A percentile compares a stretch with the other conserved stretches of the same genome.
Conservation (phyloP, 2,329 filamentous ascomycete species). For the Apiospora arundinis region DNA sequence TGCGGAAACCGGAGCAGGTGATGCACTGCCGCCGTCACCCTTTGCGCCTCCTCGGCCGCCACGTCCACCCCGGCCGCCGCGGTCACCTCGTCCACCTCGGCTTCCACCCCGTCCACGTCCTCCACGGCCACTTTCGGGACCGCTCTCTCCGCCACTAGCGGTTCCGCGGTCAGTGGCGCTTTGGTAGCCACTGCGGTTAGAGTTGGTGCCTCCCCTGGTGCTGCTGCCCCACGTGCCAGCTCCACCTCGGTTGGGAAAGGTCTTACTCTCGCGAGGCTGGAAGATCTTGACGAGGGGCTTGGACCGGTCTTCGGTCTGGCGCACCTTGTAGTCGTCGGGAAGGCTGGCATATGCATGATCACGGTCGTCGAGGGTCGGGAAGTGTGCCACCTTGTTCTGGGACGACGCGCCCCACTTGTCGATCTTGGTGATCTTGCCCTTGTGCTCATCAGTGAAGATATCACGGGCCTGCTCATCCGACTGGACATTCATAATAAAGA, state of each 20-base stretch:
- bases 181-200: conserved; percentile 75
- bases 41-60: conserved; percentile 43
- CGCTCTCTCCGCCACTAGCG: conserved; percentile 72
- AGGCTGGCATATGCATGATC: conserved; percentile 78
- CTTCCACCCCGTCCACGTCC: conserved; percentile 62
- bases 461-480: conserved; percentile 83
- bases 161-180: conserved; percentile 76
- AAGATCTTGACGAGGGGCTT: conserved; percentile 86
- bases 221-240: conserved; percentile 69
- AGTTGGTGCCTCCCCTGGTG: conserved; percentile 65
- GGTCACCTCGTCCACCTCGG: conserved; percentile 64
- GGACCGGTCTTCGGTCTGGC: conserved; percentile 73
- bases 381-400: conserved; percentile 82
- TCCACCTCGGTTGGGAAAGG: conserved; percentile 65
- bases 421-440: conserved; percentile 77
- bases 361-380: conserved; percentile 80
- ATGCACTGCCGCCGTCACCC: conserved; percentile 62
- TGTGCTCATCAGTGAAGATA: conserved; percentile 84
- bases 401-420: conserved; percentile 76
- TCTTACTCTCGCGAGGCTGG: conserved; percentile 68
- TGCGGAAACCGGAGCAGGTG: conserved; percentile 52
- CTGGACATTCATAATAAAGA: conserved; percentile 89
- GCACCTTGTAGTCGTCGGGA: conserved; percentile 77
- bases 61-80: conserved; percentile 60
- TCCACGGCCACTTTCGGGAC: conserved; percentile 63